Conservation (phyloP, 139 green algal genomes). For the Edaphochlamys debaryana region DNA sequence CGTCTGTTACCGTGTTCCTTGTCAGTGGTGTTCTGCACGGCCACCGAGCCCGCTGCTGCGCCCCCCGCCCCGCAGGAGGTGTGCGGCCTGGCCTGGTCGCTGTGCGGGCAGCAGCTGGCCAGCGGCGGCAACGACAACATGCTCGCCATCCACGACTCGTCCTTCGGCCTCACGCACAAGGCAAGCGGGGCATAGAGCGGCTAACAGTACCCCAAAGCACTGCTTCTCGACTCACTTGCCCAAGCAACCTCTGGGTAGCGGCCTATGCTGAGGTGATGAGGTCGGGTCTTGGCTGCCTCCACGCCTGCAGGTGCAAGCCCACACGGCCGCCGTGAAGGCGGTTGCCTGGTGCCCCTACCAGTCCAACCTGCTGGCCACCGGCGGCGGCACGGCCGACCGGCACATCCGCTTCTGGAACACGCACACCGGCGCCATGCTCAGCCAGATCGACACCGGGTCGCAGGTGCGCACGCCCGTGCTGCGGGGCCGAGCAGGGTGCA, state of each 20-base stretch:
- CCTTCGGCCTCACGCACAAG: constrained; percentile 57
- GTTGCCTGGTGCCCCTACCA: constrained; percentile 88
- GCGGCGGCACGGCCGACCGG: constrained; percentile 95
- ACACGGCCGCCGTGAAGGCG: constrained; percentile 92
- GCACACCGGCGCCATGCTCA: constrained; percentile 81
- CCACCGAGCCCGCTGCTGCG: too few species aligned
- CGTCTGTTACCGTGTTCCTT: too few species aligned
- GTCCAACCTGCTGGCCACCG: constrained; percentile 92
- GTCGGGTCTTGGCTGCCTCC: neutral
- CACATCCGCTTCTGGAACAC: constrained; percentile 99
- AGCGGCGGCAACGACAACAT: constrained; percentile 89
- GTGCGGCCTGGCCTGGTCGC: constrained; percentile 75
- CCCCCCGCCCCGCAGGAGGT: constrained; percentile 84
- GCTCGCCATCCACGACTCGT: constrained; percentile 65
- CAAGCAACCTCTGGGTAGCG: too few species aligned
- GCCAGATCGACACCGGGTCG: constrained; percentile 90
- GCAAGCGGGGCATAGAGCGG: neutral
- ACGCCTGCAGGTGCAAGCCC: constrained; percentile 16
- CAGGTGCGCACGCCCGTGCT: constrained; percentile 73
- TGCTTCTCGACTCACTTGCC: too few species aligned
- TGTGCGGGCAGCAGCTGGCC: constrained; percentile 79
- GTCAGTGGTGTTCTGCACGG: too few species aligned
- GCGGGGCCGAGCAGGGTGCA: too few species aligned
- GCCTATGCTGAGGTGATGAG: too few species aligned
- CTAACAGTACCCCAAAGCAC: too few species aligned